A percentile compares a stretch with the other conserved stretches of the same genome.
These are phyloP conservation scores for Avena sativa DNA, from an alignment of 176 grass and related monocot genomes.

Conservation along the genomic window DNA sequence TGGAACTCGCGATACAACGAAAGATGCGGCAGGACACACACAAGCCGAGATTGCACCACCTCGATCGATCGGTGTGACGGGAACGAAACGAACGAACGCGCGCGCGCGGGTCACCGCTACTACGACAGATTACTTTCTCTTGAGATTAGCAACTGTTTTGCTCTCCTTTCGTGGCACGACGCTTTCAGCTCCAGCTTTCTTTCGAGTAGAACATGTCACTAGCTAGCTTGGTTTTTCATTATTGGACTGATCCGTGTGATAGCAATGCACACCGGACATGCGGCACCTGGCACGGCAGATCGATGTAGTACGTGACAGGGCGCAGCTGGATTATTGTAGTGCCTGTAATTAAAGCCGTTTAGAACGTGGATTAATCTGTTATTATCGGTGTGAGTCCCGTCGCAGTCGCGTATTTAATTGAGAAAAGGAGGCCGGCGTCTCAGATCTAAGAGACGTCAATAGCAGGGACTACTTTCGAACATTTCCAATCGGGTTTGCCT, in stretches of 20 bases:
- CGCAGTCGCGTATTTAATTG: conserved; percentile 3
- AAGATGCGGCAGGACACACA: conserved; percentile 31
- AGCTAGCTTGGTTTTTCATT: neutral
- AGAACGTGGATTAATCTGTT: neutral
- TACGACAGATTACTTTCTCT: conserved; percentile 34
- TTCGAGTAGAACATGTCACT: conserved; percentile 18
- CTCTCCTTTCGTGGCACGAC: conserved; percentile 19
- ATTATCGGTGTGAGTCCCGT: neutral
- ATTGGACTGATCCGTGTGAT: conserved; percentile 4
- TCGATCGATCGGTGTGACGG: conserved; percentile 32
- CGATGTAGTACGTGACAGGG: neutral
- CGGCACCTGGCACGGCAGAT: conserved; percentile 5
- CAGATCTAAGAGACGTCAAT: neutral
- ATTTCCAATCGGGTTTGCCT: neutral
- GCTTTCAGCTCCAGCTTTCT: conserved; percentile 40
- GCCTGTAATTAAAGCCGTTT: neutral
- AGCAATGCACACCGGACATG: conserved; percentile 39
- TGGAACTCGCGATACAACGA: conserved; percentile 15
- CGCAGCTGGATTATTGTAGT: neutral
- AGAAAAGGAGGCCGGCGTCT: neutral
- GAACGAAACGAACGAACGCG: conserved; percentile 26
- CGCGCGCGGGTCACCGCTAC: neutral
- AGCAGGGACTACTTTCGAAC: neutral
- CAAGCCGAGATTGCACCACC: conserved; percentile 1
- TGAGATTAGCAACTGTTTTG: conserved; percentile 38